phyloP scores from a whole-genome alignment of 2,329 filamentous ascomycete genomes.

The Fusarium caatingaense region DNA sequence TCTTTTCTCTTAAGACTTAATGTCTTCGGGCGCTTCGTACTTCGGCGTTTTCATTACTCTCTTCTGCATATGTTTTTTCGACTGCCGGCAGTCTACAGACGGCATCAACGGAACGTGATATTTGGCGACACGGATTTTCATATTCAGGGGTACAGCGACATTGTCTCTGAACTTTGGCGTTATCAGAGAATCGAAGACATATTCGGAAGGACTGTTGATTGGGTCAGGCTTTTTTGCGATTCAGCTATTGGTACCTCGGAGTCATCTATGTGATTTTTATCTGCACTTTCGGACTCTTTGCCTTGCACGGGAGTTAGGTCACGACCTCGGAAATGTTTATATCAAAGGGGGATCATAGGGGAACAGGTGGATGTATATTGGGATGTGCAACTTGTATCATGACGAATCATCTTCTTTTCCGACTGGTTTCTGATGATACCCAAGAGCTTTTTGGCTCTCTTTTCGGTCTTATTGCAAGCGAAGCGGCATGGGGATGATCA shows the following conservation, averaged over 20 bases:
- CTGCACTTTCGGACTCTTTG: slow-evolving; percentile 18
- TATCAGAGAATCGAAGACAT: slow-evolving; percentile 36
- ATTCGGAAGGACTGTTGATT: slow-evolving; percentile 30
- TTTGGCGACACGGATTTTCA: slow-evolving; percentile 29
- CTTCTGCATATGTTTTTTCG: slow-evolving; percentile 42
- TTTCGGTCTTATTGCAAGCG: slow-evolving; percentile 35
- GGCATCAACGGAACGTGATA: slow-evolving; percentile 38
- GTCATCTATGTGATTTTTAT: slow-evolving; percentile 38
- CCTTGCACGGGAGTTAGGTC: slow-evolving; percentile 8
- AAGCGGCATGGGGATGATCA: slow-evolving; percentile 27
- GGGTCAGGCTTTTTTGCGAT: slow-evolving; percentile 35
- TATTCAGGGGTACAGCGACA: slow-evolving; percentile 11
- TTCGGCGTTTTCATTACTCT: slow-evolving; percentile 35
- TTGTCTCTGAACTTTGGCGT: slow-evolving; percentile 41
- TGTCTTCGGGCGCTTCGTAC: slow-evolving; percentile 27
- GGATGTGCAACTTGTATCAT: slow-evolving; percentile 46
- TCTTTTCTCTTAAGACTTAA: slow-evolving; percentile 43
- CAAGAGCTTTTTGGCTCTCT: slow-evolving; percentile 43
- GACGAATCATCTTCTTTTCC: slow-evolving; percentile 44
- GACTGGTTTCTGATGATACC: slow-evolving; percentile 52
- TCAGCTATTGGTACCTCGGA: slow-evolving; percentile 34
- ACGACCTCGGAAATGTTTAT: slow-evolving; percentile 31
- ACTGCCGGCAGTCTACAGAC: slow-evolving; percentile 37
- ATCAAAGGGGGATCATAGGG: neutral
- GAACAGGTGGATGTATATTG: slow-evolving; percentile 33